Evolutionary conservation across 1,139 yeast genomes (phyloP), one percentile per base, ranked within the genome.

Genomic region (Groenewaldozyma auringiensis): DNA sequence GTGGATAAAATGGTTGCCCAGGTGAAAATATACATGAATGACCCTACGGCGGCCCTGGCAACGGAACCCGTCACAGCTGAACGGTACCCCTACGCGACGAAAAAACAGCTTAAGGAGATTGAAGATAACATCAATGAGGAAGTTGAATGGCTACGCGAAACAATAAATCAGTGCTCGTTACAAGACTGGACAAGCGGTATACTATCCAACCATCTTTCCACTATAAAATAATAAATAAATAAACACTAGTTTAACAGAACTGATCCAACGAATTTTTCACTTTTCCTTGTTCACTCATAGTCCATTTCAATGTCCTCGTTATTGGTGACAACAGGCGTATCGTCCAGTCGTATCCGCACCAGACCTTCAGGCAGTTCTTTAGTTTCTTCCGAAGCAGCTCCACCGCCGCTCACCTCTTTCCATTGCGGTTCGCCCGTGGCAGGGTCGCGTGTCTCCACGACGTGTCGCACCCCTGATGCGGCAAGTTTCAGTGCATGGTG

Each of bases 401-500:
- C 58, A 63, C 66, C 41, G 74, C 44, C 42, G 43, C 21, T 42
- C 48, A 4, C 39, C 17, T 18, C 43, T 37, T 45, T 71, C 72
- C 51, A 75, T 45, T 71, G 71, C 51, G 75, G 79, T 31, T 66
- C 65, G 21, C 72, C 73, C n/a, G n/a, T n/a, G n/a, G n/a, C n/a
- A 0, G 72, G 54, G 50, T 76, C 71, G 46, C 71, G 73, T 48
- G 73, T 4, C 16, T 17, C 25, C 61, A 42, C 81, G 62, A 2
- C 82, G 79, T 55, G 79, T 62, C 52, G 49, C 45, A 35, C 38
- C 4, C 38, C 38, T 11, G 38, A 35, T 0, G 88, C 78, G 0
- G 94, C 89, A 56, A 84, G 62, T 9, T 83, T 76, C 0, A 83
- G 76, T 1, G 87, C 76, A 49, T 79, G 70, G 20, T 81, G 69